Evolutionary conservation across 75 land plant species (phyloP), one percentile per base, ranked within the genome.

Genomic region (Chamaecyparis obtusa): DNA sequence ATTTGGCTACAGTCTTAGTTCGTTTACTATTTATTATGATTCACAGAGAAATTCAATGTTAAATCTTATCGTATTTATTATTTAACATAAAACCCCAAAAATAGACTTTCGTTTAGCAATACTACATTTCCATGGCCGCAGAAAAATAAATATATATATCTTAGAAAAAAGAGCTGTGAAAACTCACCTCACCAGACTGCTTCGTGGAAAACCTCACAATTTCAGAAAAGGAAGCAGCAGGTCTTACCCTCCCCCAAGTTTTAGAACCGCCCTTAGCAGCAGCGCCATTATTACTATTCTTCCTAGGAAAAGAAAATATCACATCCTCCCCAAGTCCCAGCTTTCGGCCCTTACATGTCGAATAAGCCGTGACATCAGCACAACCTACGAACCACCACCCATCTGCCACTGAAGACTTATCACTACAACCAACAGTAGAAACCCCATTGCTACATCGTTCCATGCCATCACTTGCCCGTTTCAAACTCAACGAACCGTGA

Each of bases 191-290:
- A 46, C 97, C 98, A 48, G 46, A 83, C 33, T 92, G 88, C 79
- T 89, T 90, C 19, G 95, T 94, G 41, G 95, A 92, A 89, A 96
- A 95, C 41, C 98, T 90, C 74, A 96, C 96, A 60, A 95, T 95
- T 56, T 88, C 94, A 35, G 88, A 84, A 19, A 49, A 54, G 14
- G 93, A 88, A 77, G 69, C 83, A 85, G 87, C 78, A 10, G 55
- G 55, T n/a, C 74, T 91, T 57, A 79, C 89, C 84, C 90, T 87
- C 14, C 87, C 87, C 88, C 88, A 89, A 27, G 79, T 6, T 54
- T 84, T 83, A 17, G 44, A 14, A 41, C 17, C 85, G 30, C 71
- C 46, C 85, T 87, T 87, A 6, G 39, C 54, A 48, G 35, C 37
- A 46, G 41, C 41, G 5, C 33, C 46, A 15, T 1, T 85, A 30